These are phyloP conservation scores for Nicotiana benthamiana DNA, from an alignment of 257 asterid species.

Conservation along the genomic window DNA sequence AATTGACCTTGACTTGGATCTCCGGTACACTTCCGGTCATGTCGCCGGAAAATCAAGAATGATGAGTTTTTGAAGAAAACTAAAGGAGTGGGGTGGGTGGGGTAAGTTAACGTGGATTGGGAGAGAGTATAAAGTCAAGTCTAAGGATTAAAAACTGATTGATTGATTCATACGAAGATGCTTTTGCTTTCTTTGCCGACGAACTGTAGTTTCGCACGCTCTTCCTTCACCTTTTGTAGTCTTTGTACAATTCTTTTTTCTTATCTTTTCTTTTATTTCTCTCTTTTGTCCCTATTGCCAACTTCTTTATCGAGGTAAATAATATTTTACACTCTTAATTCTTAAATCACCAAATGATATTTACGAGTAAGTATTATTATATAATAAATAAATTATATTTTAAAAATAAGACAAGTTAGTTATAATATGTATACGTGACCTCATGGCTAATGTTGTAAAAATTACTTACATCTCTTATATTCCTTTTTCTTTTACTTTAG, in stretches of 20 bases:
- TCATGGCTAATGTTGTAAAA: too few species aligned
- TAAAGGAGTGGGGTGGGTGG: too few species aligned
- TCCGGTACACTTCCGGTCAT: conserved; percentile 31
- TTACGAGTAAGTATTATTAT: too few species aligned
- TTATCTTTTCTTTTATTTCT: background rate
- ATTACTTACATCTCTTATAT: background rate
- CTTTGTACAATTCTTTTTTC: background rate
- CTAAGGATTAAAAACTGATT: background rate
- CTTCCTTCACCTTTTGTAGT: background rate
- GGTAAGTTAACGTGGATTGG: background rate
- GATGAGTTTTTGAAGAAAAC: background rate
- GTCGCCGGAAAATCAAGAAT: conserved; percentile 13
- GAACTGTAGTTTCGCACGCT: background rate
- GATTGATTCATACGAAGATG: background rate
- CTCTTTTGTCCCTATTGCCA: too few species aligned
- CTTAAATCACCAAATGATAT: too few species aligned
- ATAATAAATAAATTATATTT: too few species aligned
- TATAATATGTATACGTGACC: too few species aligned
- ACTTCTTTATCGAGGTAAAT: too few species aligned
- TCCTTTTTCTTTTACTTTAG: background rate
- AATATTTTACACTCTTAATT: too few species aligned
- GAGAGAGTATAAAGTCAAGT: conserved; percentile 2
- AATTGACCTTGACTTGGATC: conserved; percentile 34
- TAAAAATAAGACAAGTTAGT: too few species aligned
- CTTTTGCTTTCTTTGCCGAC: conserved; percentile 1